Evolutionary conservation across 805 yeast genomes (phyloP), one percentile per base, ranked within the genome.

Genomic region (Monosporozyma unispora): DNA sequence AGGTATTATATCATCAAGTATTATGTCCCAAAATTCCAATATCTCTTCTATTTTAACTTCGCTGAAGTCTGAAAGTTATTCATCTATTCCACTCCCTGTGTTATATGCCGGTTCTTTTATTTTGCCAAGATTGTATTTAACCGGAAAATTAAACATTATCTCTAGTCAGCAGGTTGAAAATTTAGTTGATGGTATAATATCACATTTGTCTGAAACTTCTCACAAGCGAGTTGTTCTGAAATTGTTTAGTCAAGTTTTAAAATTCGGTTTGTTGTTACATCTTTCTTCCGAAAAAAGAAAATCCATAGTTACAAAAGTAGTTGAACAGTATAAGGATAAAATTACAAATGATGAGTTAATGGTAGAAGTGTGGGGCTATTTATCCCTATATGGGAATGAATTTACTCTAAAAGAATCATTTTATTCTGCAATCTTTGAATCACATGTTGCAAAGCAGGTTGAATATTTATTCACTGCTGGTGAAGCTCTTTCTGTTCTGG

Each of bases 391-490:
- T 12, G 52, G 59, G 0, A 58, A 56, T 2, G 63, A 69, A 16
- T 54, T 57, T 10, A 61, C 70, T 1, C 58, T 56, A 6, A 56
- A 54, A 7, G 72, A 68, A 5, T 50, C 55, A 1, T 71, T 70
- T 49, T 77, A 82, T 43, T 61, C 70, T 8, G 55, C 65, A 1
- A 57, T 88, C 1, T 80, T 74, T 56, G 82, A 77, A 3, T 74
- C 85, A 0, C 81, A 84, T 60, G 63, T 61, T 4, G 76, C 88
- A 0, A 87, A 84, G 53, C 87, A 85, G 52, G 71, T 80, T n/a
- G 97, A 91, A 52, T 78, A 72, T 46, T 67, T 84, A 19, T 87
- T 91, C 55, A 74, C 88, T 0, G 75, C 82, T 44, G 97, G 98
- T 48, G 98, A 91, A 61, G 89, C 96, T 0, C 66, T 90, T 18